A percentile compares a stretch with the other conserved stretches of the same genome.
These are phyloP conservation scores for Phalaenopsis hybrid DNA, from an alignment of 116 monocot genomes.

Conservation along the genomic window DNA sequence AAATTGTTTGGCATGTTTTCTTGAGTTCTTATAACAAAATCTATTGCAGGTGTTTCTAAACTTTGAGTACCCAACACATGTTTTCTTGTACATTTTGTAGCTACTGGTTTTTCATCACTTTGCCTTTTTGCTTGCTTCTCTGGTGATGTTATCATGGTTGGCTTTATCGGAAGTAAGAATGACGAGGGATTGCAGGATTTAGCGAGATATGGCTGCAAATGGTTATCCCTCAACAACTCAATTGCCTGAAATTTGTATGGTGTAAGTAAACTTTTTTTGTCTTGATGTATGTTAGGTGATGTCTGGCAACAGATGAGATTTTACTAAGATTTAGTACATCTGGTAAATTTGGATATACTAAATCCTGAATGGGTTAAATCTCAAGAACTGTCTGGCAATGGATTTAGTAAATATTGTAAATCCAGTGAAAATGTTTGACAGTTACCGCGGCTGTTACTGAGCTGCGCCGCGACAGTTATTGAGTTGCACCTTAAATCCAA, in stretches of 20 bases:
- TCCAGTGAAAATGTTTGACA: no score
- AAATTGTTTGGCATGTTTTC: background rate
- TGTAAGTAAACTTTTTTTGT: background rate
- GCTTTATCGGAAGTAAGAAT: constrained; percentile 64
- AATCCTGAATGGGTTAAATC: background rate
- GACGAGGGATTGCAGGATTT: constrained; percentile 52
- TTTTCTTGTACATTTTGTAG: background rate
- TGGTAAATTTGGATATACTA: background rate
- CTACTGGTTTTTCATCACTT: constrained; percentile 6
- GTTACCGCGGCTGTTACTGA: no score
- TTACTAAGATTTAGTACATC: no score
- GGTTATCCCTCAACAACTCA: constrained; percentile 59
- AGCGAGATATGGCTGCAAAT: constrained; percentile 59
- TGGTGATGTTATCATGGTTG: constrained; percentile 14
- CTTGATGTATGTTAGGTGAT: no score
- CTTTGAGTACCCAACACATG: background rate
- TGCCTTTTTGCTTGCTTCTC: constrained; percentile 29
- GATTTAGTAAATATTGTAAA: no score
- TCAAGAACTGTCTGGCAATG: no score
- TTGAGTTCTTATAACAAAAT: background rate
- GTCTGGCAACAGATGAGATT: no score
- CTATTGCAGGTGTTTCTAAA: background rate
- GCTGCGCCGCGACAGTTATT: no score
- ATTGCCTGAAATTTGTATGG: constrained; percentile 38
- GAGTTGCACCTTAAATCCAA: no score